Evolutionary conservation across 208 protist genomes (phyloP).

Genomic region (Trypanosoma lewisi): DNA sequence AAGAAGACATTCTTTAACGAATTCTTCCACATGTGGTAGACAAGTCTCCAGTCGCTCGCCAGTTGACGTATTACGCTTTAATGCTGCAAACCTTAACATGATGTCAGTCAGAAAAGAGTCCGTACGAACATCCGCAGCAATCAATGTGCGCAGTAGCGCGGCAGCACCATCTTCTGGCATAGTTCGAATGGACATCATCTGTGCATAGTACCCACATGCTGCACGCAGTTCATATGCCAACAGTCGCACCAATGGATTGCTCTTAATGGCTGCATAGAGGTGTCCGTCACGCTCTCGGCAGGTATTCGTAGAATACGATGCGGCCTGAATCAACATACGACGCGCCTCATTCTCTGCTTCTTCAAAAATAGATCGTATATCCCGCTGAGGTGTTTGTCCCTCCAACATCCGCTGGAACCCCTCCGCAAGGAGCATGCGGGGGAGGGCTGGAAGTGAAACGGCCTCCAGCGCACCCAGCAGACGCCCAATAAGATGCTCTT

Average conservation of each 20-base stretch:
- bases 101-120: constrained; percentile 50
- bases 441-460: constrained; percentile 68
- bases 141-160: constrained; percentile 56
- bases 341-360: constrained; percentile 62
- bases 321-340: constrained; percentile 46
- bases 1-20: constrained; percentile 75
- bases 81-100: constrained; percentile 49
- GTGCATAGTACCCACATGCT: constrained; percentile 64
- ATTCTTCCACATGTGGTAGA: constrained; percentile 33
- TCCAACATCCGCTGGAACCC: constrained; percentile 78
- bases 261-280: constrained; percentile 33
- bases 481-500: constrained; percentile 53
- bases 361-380: constrained; percentile 74
- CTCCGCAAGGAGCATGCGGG: constrained; percentile 83
- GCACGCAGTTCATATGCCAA: constrained; percentile 75
- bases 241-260: constrained; percentile 57
- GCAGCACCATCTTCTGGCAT: constrained; percentile 41
- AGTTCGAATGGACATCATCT: constrained; percentile 51
- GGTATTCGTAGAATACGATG: constrained; percentile 3
- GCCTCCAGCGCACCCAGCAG: constrained; percentile 59
- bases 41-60: constrained; percentile 31
- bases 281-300: constrained; percentile 25
- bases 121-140: constrained; percentile 66
- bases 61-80: constrained; percentile 44
- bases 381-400: constrained; percentile 61